These are phyloP conservation scores for Syncephalis plumigaleata DNA, from an alignment of 371 early-diverging fungal species.

Conservation along the genomic window DNA sequence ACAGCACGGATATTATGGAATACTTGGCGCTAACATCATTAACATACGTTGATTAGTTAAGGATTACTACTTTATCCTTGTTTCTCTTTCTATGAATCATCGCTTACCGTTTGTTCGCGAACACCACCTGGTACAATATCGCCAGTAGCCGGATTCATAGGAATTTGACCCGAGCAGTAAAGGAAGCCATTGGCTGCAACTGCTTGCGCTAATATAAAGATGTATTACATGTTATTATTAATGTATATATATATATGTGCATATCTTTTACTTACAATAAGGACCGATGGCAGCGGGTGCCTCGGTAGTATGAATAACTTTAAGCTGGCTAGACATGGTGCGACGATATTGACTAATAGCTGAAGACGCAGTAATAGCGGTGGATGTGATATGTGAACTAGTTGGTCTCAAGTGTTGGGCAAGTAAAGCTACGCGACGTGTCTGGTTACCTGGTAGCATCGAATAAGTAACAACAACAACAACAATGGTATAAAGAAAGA, in stretches of 20 bases:
- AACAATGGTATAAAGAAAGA: too few relatives aligned
- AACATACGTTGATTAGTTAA: too few relatives aligned
- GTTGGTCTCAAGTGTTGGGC: too few relatives aligned
- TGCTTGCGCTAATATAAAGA: conserved; percentile 40
- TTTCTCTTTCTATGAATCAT: too few relatives aligned
- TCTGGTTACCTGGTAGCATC: too few relatives aligned
- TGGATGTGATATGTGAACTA: too few relatives aligned
- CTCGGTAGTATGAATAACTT: conserved; percentile 24
- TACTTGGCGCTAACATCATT: conserved; percentile 28
- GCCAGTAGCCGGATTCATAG: conserved; percentile 39
- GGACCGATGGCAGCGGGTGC: conserved; percentile 79
- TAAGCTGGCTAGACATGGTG: conserved; percentile 1
- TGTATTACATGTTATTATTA: neutral
- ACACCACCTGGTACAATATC: conserved; percentile 43
- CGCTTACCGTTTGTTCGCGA: conserved; percentile 47
- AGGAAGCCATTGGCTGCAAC: conserved; percentile 71
- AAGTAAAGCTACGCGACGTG: too few relatives aligned
- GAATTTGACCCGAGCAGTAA: conserved; percentile 69
- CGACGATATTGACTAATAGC: too few relatives aligned
- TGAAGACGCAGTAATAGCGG: too few relatives aligned
- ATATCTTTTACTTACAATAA: conserved; percentile 33
- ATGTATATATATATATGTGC: conserved; percentile 1
- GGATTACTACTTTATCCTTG: too few relatives aligned
- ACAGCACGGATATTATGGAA: conserved; percentile 61
- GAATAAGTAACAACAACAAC: too few relatives aligned